These are phyloP conservation scores for Cerrena zonata DNA, from an alignment of 1,284 basidiomycete genomes.

Conservation along the genomic window DNA sequence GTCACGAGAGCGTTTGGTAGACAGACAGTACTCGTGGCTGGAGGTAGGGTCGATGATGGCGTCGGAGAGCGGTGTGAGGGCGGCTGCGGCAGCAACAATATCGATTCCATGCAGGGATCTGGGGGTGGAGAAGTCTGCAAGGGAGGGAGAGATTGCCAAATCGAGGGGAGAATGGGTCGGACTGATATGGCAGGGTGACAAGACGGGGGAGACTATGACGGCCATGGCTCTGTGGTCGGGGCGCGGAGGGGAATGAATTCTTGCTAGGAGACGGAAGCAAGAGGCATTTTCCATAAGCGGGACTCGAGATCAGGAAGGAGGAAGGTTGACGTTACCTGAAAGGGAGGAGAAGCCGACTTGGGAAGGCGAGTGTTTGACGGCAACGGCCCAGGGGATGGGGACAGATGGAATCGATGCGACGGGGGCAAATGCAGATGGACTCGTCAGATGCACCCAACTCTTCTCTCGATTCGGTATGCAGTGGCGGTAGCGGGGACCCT, in stretches of 20 bases:
- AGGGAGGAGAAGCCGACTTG: background rate
- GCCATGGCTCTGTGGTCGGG: slow-evolving; percentile 12
- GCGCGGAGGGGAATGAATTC: slow-evolving; percentile 6
- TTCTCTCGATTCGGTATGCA: background rate
- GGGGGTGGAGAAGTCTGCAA: slow-evolving; percentile 8
- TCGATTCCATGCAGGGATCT: slow-evolving; percentile 10
- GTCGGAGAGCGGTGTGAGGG: slow-evolving; percentile 6
- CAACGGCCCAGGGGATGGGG: background rate
- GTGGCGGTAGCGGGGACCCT: background rate
- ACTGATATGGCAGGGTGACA: slow-evolving; percentile 8
- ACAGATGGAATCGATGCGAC: background rate
- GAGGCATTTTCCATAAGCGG: background rate
- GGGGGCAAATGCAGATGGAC: background rate
- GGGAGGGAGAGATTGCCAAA: background rate
- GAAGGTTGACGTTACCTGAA: background rate
- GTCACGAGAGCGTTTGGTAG: slow-evolving; percentile 11
- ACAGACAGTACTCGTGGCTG: slow-evolving; percentile 12
- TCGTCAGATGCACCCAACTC: background rate
- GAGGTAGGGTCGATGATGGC: background rate
- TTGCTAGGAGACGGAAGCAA: background rate
- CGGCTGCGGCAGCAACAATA: slow-evolving; percentile 10
- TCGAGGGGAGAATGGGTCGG: background rate
- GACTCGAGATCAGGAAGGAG: background rate
- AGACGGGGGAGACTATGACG: slow-evolving; percentile 10
- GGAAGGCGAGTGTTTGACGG: background rate